A percentile compares a stretch with the other conserved stretches of the same genome.
phyloP scores from a whole-genome alignment of 345 rosid species.

The Raphanus raphanistrum region DNA sequence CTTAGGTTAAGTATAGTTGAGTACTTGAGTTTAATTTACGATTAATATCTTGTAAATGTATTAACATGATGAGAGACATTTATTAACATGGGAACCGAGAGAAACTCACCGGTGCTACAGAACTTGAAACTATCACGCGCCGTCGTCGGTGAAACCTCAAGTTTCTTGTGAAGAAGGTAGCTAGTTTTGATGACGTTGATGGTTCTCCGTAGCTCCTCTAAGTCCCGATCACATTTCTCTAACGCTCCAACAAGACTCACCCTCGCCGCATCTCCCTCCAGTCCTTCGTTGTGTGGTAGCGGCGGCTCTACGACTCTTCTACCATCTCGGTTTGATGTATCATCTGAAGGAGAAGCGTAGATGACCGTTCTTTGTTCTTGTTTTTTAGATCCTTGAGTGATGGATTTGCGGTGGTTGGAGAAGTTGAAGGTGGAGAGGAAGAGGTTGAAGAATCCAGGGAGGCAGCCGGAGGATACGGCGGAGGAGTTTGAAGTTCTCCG shows the following conservation, averaged over 20 bases:
- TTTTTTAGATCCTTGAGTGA: conserved; percentile 47
- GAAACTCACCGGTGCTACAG: conserved; percentile 36
- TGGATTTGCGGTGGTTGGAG: conserved; percentile 55
- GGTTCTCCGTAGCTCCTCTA: conserved; percentile 63
- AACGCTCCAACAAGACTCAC: conserved; percentile 58
- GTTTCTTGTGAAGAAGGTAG: conserved; percentile 29
- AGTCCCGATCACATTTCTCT: conserved; percentile 81
- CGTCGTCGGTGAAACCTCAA: conserved; percentile 6
- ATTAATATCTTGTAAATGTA: background rate
- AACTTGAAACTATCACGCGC: conserved; percentile 29
- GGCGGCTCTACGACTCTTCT: conserved; percentile 20
- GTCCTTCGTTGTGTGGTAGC: conserved; percentile 49
- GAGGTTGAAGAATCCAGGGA: conserved; percentile 64
- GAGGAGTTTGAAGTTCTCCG: conserved; percentile 28
- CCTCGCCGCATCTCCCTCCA: conserved; percentile 52
- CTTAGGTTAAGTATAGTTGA: background rate
- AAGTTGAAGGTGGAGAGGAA: conserved; percentile 45
- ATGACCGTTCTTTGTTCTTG: conserved; percentile 24
- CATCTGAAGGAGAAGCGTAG: conserved; percentile 30
- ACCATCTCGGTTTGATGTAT: background rate
- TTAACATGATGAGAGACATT: background rate
- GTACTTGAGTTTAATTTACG: background rate
- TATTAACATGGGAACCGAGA: background rate
- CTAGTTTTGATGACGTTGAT: conserved; percentile 56
- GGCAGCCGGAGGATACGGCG: conserved; percentile 55